Percentiles rank a stretch among this genome's conserved stretches.
Conservation (phyloP, 73 alveolate species). For the Paramecium sexaurelia region DNA sequence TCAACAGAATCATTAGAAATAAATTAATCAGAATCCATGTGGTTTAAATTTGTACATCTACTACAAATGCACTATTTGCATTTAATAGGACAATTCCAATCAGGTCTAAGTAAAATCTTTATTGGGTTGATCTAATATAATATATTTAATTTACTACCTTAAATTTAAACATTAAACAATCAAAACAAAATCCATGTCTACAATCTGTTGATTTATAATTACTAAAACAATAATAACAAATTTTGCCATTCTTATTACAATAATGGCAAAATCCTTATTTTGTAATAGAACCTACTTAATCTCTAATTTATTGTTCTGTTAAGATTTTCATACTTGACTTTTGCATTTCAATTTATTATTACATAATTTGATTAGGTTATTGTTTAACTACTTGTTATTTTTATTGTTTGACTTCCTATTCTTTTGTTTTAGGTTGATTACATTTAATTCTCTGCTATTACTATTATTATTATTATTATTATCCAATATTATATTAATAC, state of each 20-base stretch:
- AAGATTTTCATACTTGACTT: not conserved
- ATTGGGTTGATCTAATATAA: not conserved
- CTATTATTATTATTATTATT: not conserved
- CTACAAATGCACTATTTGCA: not conserved
- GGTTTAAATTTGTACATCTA: not conserved
- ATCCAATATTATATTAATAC: not conserved
- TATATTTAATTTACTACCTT: not conserved
- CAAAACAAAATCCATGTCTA: constrained; percentile 51
- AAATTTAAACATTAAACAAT: constrained; percentile 43
- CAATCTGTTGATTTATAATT: constrained; percentile 15
- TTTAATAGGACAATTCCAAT: constrained; percentile 29
- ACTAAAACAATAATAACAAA: constrained; percentile 21
- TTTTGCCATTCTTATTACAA: constrained; percentile 38
- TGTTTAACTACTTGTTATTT: not conserved
- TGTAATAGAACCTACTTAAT: not conserved
- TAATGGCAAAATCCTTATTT: constrained; percentile 33
- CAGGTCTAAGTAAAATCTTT: not conserved
- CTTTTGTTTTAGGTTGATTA: constrained; percentile 17
- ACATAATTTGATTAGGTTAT: not conserved
- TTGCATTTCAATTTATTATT: not conserved
- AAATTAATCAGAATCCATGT: constrained; percentile 48
- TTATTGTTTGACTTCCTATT: not conserved
- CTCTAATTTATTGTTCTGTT: not conserved
- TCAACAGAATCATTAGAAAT: constrained; percentile 28
- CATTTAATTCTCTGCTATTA: not conserved